Base-by-base conservation (phyloP, 352 stramenopile genomes). In the Phytophthora vignae region DNA sequence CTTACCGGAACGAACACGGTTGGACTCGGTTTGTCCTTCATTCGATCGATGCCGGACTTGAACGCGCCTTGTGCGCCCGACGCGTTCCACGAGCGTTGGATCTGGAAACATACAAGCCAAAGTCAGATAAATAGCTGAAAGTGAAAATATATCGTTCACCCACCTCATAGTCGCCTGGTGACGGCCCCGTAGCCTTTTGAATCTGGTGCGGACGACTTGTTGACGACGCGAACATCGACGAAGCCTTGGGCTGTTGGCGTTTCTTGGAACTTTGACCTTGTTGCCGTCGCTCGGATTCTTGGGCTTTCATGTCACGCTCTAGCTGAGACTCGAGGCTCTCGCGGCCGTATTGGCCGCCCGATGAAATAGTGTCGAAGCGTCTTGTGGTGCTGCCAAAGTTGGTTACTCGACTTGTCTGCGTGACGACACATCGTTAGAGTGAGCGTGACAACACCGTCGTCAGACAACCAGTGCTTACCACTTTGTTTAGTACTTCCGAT, bases 351-450 rank as follows among this genome's bases (percentile, higher is more conserved):
- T 63, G 59, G 1, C 42, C 38, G 2, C 66, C 65, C 1, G 69
- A 73, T 2, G 79, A 77, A 38, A 90, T 52, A 14, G 79, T 79
- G 42, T 93, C 87, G 65, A 94, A 94, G 7, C 87, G 82, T 59
- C 88, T 91, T n/a, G 84, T 87, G 4, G 87, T 94, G 33, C 80
- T 90, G 4, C 87, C 87, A 49, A 94, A 93, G 14, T 85, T 90
- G 27, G 81, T 79, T 12, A 92, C 81, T 15, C 85, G 79, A 63
- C 87, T 92, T 31, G 76, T 83, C 87, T 94, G 60, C 1, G 65
- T 49, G 9, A 29, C 14, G 57, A 11, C 29, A 17, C 59, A 31
- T 14, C 22, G 4, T 55, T 36, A 36, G 17, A 29, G 15, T 55
- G 21, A 49, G 4, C 31, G 31, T 53, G 19, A 15, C 19, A 19